Evolutionary conservation across 2,329 filamentous ascomycete genomes (phyloP), one percentile per base, ranked within the genome.

Genomic region (Dothidotthia symphoricarpi): DNA sequence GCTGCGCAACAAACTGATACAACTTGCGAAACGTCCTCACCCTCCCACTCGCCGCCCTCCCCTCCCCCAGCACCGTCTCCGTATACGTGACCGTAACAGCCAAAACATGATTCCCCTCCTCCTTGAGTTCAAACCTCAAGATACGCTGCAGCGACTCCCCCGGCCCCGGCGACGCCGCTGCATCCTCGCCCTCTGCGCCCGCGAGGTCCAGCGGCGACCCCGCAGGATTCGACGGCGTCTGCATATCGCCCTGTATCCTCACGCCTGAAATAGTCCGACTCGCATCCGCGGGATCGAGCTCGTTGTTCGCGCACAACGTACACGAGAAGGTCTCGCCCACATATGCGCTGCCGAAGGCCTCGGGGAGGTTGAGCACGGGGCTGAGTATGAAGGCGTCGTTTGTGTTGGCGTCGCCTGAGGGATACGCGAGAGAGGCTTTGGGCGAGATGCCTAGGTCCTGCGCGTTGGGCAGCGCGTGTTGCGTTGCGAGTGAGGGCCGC

Each of bases 251-350:
- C 39, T 86, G 80, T 55, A 97, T 88, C 37, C 82, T 80, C 35
- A 96, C 85, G 39, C 86, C 86, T 46, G 81, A 84, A 27, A 95
- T 82, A 30, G 69, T 70, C 43, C 69, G 66, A 6, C 62, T 68
- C 3, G 64, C 61, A 31, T 68, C 60, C 1, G 47, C 38, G 27
- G 67, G 49, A 14, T 64, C 55, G 2, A 82, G 68, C 60, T 97
- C 91, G 64, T 96, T 91, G 72, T 95, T 96, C n/a, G 87, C 90
- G 69, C 90, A 95, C 15, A 97, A 76, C 1, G 91, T 95, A 69
- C 93, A 98, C 49, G 85, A 84, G 69, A 98, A 97, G 0, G 85
- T 88, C 71, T 97, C 90, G 55, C 93, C 93, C 14, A 97, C 91
- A 65, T 96, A 96, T 7, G 91, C 90, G 10, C 88, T 91, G 29